Evolutionary conservation across 768 basidiomycete species (phyloP), one percentile per base, ranked within the genome.

Genomic region (Russula dissimulans): DNA sequence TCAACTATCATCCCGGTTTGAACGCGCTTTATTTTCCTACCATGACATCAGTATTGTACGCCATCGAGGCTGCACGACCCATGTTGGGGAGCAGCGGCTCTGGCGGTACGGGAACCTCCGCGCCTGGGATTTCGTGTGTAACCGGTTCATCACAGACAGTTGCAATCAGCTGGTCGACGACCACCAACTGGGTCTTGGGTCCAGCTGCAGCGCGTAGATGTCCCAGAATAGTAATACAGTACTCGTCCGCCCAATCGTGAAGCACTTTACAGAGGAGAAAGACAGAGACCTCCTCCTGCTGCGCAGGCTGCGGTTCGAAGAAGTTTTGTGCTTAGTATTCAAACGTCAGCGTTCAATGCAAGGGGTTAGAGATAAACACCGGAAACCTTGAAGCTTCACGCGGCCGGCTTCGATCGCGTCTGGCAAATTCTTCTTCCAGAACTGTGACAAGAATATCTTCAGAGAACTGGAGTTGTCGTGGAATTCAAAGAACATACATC

Each of bases 221-320:
- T 31, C 55, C 52, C 41, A 73, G 54, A 44, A 73, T 70, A 54
- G 62, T 67, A 39, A 64, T n/a, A 46, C 53, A 59, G 51, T 71
- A 70, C 7, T 68, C 60, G 59, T 74, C 74, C 0, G 73, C 56
- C 73, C 73, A 74, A 57, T 73, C 71, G 56, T 75, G 73, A 11
- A 69, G 44, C 47, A 74, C 67, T 43, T 44, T 56, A 26, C 68
- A 60, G n/a, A 73, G 50, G 42, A 71, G 38, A 62, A 67, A 71
- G 17, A 71, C 66, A 1, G 70, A 59, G 46, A 57, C 71, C 65
- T 54, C 67, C 56, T 71, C 71, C 69, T 22, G 58, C 67, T 55
- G 22, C 3, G 34, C 26, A 2, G 47, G 70, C 58, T 67, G 69
- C 54, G 62, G 71, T 66, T 36, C 68, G 65, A 61, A 71, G 69